Base-by-base conservation (phyloP, 1,284 basidiomycete species). In the Pseudozyma sp. region DNA sequence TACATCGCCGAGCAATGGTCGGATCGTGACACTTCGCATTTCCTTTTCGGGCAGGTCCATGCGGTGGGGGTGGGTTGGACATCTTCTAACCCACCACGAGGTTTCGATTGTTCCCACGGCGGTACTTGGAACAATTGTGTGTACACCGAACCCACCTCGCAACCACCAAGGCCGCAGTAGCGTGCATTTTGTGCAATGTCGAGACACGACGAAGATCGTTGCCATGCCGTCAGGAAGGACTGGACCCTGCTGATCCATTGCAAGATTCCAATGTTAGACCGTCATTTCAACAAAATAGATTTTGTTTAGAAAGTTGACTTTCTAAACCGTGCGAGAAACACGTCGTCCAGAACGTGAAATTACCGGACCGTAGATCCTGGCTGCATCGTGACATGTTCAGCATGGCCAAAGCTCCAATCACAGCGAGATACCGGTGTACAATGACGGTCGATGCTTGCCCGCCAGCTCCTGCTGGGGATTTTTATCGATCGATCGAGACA, bases 401-500 rank as follows among this genome's bases (percentile, higher is more conserved):
- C 8, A 19, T 44, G 43, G 43, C 13, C 43, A n/a, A 33, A 61
- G 64, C 57, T 44, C 53, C 55, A 58, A 56, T 49, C 62, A 58
- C 17, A 11, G 24, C n/a, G 2, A 7, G 7, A 2, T 13, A 31
- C 42, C 10, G 34, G 30, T 37, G 45, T 52, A 54, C 58, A 14
- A 54, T 68, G 65, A 68, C 58, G 66, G 47, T 24, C 55, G n/a
- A 10, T 43, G 13, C 40, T 14, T 1, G 24, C 24, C 24, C 24
- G 24, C 24, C 24, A 24, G 24, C 24, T 24, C 24, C 16, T 13
- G 16, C 19, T 16, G 4, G 29, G 24, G 5, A 11, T 47, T 58
- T 54, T 59, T 60, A 69, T 64, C 60, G 61, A 64, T 64, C 67
- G 61, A 51, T 7, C 17, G 17, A 7, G 54, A 48, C 58, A 49